A percentile compares a stretch with the other conserved stretches of the same genome.
Conservation (phyloP, 2,329 filamentous ascomycete genomes). For the Pyrenophora seminiperda region DNA sequence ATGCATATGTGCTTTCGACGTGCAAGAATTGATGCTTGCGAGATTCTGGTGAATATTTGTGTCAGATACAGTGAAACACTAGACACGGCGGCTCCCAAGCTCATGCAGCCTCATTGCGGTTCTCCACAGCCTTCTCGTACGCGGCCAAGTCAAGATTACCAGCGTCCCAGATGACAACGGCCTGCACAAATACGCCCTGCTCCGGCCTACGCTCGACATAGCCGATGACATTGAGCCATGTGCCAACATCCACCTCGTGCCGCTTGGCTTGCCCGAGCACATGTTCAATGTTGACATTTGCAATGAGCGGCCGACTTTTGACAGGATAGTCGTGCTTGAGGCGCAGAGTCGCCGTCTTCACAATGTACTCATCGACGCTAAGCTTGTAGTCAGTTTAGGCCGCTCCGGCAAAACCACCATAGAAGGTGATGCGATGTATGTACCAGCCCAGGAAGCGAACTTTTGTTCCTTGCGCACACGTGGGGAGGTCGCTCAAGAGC, state of each 20-base stretch:
- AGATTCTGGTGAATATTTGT: too few species aligned
- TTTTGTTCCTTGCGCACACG: slow-evolving; percentile 67
- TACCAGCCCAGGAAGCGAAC: slow-evolving; percentile 93
- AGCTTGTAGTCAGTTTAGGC: slow-evolving; percentile 14
- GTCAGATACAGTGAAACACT: too few species aligned
- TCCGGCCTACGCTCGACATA: slow-evolving; percentile 60
- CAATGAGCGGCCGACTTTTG: slow-evolving; percentile 49
- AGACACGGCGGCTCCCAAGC: too few species aligned
- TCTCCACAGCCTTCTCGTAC: slow-evolving; percentile 65
- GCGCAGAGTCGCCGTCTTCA: slow-evolving; percentile 63
- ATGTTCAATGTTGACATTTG: slow-evolving; percentile 72
- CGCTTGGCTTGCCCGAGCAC: slow-evolving; percentile 68
- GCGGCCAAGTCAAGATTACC: slow-evolving; percentile 71
- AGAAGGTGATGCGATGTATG: slow-evolving; percentile 44
- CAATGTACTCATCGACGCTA: slow-evolving; percentile 65
- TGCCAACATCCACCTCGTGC: slow-evolving; percentile 71
- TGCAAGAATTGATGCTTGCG: not conserved
- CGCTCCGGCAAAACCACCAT: slow-evolving; percentile 1
- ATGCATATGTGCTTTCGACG: not conserved
- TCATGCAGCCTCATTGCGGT: slow-evolving; percentile 10
- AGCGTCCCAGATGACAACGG: slow-evolving; percentile 76
- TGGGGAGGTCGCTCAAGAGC: slow-evolving; percentile 53
- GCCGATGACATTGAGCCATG: slow-evolving; percentile 88
- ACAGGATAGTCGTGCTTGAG: slow-evolving; percentile 70
- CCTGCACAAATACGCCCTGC: slow-evolving; percentile 64